Conservation (phyloP, 2,329 filamentous ascomycete genomes). For the Zalaria sp. region DNA sequence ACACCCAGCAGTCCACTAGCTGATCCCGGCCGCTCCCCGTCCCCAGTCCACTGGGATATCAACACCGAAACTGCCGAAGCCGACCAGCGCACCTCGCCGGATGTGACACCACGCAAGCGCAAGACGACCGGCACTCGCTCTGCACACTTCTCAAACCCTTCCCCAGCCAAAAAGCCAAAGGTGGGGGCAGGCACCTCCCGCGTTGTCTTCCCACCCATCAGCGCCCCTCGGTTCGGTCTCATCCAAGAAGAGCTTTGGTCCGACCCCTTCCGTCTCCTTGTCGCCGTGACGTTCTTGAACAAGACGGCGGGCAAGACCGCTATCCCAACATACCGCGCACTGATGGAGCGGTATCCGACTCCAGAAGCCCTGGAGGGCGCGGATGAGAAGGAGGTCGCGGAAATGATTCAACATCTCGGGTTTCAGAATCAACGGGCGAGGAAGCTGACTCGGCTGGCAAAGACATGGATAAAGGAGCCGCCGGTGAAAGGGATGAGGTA, state of each 20-base stretch:
- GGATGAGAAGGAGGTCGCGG: conserved; percentile 39
- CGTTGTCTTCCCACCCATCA: conserved; percentile 52
- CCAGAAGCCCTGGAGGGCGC: conserved; percentile 47
- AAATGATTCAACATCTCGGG: conserved; percentile 56
- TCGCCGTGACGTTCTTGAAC: conserved; percentile 76
- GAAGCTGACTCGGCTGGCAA: conserved; percentile 56
- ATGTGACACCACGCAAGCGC: conserved; percentile 7
- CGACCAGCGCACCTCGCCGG: not conserved
- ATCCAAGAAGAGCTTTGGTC: conserved; percentile 67
- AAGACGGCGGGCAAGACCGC: conserved; percentile 61
- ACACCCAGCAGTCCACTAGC: not conserved
- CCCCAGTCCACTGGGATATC: conserved; percentile 1
- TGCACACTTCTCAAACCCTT: conserved; percentile 15
- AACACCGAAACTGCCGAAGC: not conserved
- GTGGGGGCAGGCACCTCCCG: conserved; percentile 25
- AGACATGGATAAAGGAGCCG: conserved; percentile 49
- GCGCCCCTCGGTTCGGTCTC: conserved; percentile 53
- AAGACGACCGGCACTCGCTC: conserved; percentile 19
- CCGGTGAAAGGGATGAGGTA: conserved; percentile 46
- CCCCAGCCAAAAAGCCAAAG: conserved; percentile 11
- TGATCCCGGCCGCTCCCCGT: not conserved
- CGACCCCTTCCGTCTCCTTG: conserved; percentile 64
- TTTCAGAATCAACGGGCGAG: conserved; percentile 53
- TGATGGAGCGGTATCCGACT: conserved; percentile 57
- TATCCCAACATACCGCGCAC: conserved; percentile 57